These are phyloP conservation scores for Scedosporium minutisporum DNA, from an alignment of 2,329 filamentous ascomycete genomes.

Conservation along the genomic window DNA sequence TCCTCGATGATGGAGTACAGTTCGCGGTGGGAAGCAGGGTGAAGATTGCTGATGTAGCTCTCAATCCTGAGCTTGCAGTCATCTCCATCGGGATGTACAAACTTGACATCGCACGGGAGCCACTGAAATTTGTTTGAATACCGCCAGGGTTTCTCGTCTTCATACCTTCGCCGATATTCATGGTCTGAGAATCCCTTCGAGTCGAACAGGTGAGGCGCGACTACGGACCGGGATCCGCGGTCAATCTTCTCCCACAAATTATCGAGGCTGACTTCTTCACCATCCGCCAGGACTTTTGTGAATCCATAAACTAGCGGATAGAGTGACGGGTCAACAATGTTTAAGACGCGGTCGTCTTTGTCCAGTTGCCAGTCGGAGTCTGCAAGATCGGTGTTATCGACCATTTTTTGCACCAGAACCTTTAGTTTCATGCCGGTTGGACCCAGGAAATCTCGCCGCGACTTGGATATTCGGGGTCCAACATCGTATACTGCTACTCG, in stretches of 20 bases:
- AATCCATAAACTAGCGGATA: background rate
- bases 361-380: background rate
- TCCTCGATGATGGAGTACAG: conserved; percentile 11
- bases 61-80: conserved; percentile 8
- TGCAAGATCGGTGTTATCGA: background rate
- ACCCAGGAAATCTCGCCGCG: background rate
- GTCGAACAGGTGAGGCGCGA: background rate
- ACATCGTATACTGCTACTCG: background rate
- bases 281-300: background rate
- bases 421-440: background rate
- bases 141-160: background rate
- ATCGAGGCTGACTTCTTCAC: background rate
- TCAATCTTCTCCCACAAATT: background rate
- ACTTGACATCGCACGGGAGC: conserved; percentile 10
- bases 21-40: conserved; percentile 8
- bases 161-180: background rate
- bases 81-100: background rate
- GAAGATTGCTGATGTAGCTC: conserved; percentile 12
- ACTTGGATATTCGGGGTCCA: background rate
- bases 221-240: background rate
- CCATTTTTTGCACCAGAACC: background rate
- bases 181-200: background rate
- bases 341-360: background rate
- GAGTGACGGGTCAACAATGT: conserved; percentile 3
- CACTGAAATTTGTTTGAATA: conserved; percentile 11